Base-by-base conservation (phyloP, 495 filamentous ascomycete genomes). In the Hyaloscypha finlandica region DNA sequence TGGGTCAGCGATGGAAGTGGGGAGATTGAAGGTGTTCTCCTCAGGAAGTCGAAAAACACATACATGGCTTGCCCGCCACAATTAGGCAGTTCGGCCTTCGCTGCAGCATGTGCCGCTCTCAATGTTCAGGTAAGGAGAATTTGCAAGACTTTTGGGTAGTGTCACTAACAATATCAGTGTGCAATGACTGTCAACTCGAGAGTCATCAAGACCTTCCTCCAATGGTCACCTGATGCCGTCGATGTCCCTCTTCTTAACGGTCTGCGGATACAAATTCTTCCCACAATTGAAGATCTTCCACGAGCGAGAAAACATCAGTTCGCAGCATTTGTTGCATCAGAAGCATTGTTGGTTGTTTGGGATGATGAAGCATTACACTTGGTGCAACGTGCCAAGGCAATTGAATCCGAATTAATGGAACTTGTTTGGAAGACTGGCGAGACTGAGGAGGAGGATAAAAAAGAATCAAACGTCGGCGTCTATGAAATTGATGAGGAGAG, bases 151-250 rank as follows among this genome's bases (percentile, higher is more conserved):
- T 62, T 22, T n/a, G 2, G 31, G 25, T 59, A 31, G 54, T 19
- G 19, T 12, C 25, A 25, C n/a, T 16, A 8, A 56, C 25, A 37
- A 20, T 8, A 4, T 9, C 71, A 91, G 88, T 87, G 83, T 71
- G 89, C 90, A n/a, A 92, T 92, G 88, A 92, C 90, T 8, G 84
- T 92, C 59, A 90, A 89, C 72, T 92, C 90, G 4, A 76, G 89
- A 72, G 87, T 92, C 45, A 89, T 92, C 77, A 89, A 89, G 79
- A 88, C 86, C 0, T 92, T 91, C 74, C 74, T 92, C 45, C 80
- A 85, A 61, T 91, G 86, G 85, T 87, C 87, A 20, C 87, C 89
- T 8, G 87, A 89, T 63, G 87, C 86, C 2, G 81, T 88, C 31
- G 89, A 91, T 63, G 90, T 92, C n/a, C 90, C 90, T 6, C 75